Evolutionary conservation across 495 filamentous ascomycete species (phyloP).

Genomic region (Aspergillus taichungensis): DNA sequence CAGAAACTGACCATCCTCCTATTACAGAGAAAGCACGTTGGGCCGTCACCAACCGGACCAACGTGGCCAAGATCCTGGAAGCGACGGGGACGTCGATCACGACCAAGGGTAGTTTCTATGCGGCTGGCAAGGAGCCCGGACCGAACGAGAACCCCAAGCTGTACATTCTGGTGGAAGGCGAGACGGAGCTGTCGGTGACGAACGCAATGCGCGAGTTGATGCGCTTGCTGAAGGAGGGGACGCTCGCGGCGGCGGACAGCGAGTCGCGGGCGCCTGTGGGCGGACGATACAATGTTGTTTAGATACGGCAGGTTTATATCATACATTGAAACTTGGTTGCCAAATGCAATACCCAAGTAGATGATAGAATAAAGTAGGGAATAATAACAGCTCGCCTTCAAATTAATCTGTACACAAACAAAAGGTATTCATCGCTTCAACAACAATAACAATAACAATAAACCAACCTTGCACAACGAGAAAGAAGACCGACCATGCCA

Average conservation of each 20-base stretch:
- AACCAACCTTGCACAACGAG: not conserved
- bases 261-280: slow-evolving; percentile 70
- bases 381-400: not conserved
- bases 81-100: slow-evolving; percentile 93
- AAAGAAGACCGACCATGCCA: not conserved
- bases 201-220: slow-evolving; percentile 89
- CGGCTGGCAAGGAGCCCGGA: slow-evolving; percentile 68
- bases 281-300: slow-evolving; percentile 87
- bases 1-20: slow-evolving; percentile 14
- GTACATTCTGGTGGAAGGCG: slow-evolving; percentile 95
- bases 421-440: too few relatives aligned
- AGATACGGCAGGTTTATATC: slow-evolving; percentile 18
- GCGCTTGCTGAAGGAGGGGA: slow-evolving; percentile 83
- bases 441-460: not conserved
- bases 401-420: not conserved
- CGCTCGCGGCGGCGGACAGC: slow-evolving; percentile 76
- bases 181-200: slow-evolving; percentile 86
- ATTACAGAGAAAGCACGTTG: slow-evolving; percentile 83
- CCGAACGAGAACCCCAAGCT: slow-evolving; percentile 74
- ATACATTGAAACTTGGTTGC: not conserved
- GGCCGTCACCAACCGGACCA: slow-evolving; percentile 98
- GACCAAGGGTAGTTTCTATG: slow-evolving; percentile 88
- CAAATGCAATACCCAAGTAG: not conserved
- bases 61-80: slow-evolving; percentile 97
- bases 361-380: not conserved